Evolutionary conservation across 1,284 basidiomycete species (phyloP).

Genomic region (Pyrrhoderma noxium): DNA sequence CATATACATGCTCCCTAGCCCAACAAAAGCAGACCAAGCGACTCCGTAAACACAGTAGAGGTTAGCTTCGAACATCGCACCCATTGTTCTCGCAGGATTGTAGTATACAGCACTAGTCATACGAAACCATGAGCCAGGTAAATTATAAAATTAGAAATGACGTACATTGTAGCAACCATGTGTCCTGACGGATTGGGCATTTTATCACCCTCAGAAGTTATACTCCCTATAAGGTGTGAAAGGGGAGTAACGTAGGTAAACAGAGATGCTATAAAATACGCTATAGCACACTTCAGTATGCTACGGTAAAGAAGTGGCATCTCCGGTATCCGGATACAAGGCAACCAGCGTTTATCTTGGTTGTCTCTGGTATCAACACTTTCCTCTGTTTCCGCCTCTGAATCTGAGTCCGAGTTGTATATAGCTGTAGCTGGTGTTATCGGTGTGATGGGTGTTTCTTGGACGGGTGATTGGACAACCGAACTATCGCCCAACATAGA

Average conservation of each 20-base stretch:
- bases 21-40: constrained; percentile 67
- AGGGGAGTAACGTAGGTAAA: constrained; percentile 85
- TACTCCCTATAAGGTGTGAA: constrained; percentile 54
- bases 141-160: constrained; percentile 1
- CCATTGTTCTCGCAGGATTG: constrained; percentile 81
- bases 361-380: background rate
- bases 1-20: constrained; percentile 66
- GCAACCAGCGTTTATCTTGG: constrained; percentile 10
- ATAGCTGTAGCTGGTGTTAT: constrained; percentile 17
- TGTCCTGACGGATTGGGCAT: constrained; percentile 71
- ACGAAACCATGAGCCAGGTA: constrained; percentile 3
- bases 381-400: constrained; percentile 4
- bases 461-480: constrained; percentile 14
- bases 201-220: constrained; percentile 46
- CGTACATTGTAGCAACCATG: constrained; percentile 83
- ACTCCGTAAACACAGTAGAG: constrained; percentile 70
- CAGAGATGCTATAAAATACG: constrained; percentile 85
- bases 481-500: constrained; percentile 8
- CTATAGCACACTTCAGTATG: constrained; percentile 85
- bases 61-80: constrained; percentile 88
- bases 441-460: constrained; percentile 8
- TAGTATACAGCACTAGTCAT: constrained; percentile 65
- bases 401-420: constrained; percentile 23
- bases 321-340: constrained; percentile 24
- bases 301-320: constrained; percentile 56